Percentiles rank a stretch among this genome's conserved stretches.
Conservation (phyloP, 768 basidiomycete genomes). For the Tylopilus intermedius region DNA sequence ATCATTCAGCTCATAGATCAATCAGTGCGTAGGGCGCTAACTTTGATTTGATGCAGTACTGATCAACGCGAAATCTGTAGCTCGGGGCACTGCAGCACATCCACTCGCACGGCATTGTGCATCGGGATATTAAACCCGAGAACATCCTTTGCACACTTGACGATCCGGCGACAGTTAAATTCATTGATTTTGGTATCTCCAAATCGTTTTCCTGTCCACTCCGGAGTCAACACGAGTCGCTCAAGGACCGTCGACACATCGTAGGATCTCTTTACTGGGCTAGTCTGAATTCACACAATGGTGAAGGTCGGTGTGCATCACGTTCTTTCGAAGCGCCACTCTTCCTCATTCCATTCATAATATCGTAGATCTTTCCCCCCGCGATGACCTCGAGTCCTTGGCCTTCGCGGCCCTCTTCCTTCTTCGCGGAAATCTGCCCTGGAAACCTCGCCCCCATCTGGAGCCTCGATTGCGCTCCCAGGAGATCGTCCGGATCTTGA, state of each 20-base stretch:
- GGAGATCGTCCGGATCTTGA: not conserved
- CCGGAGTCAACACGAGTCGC: not conserved
- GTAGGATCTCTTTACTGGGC: conserved; percentile 1
- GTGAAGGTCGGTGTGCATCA: not conserved
- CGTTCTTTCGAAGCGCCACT: not conserved
- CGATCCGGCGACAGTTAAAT: conserved; percentile 1
- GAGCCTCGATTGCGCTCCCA: not conserved
- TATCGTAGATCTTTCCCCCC: not conserved
- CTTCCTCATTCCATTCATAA: not conserved
- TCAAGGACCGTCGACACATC: not conserved
- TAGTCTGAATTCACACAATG: conserved; percentile 3
- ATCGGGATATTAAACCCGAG: conserved; percentile 1
- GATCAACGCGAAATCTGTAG: not conserved
- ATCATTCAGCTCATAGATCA: not conserved
- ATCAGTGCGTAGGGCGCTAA: not conserved
- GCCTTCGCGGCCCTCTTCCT: not conserved
- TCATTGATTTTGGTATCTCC: conserved; percentile 3
- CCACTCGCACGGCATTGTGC: not conserved
- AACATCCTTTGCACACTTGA: conserved; percentile 1
- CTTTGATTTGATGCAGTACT: not conserved
- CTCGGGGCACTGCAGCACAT: not conserved
- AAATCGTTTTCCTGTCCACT: not conserved
- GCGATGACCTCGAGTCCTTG: conserved; percentile 4
- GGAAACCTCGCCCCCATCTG: not conserved
- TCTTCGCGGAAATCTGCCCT: conserved; percentile 1